Evolutionary conservation across 352 stramenopile species (phyloP).

Genomic region (Phytophthora melonis): DNA sequence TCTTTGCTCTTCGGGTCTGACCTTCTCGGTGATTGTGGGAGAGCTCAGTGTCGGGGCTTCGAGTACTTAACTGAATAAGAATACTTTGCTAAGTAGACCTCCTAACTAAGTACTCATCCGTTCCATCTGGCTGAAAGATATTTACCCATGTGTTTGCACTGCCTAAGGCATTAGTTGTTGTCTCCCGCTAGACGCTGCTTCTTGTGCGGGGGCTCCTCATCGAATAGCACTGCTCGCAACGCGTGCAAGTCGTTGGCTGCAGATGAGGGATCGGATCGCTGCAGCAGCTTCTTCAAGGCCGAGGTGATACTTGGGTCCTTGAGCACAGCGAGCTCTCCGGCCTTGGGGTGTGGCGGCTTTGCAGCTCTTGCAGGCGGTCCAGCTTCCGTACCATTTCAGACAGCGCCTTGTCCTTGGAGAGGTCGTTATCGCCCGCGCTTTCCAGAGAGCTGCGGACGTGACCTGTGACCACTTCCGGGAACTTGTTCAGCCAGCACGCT

Average conservation of each 20-base stretch:
- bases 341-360: constrained; percentile 23
- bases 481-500: constrained; percentile 77
- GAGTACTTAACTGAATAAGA: not conserved
- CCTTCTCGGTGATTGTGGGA: constrained; percentile 36
- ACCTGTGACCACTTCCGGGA: constrained; percentile 61
- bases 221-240: constrained; percentile 36
- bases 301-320: constrained; percentile 53
- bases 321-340: constrained; percentile 43
- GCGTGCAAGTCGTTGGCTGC: constrained; percentile 31
- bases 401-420: constrained; percentile 49
- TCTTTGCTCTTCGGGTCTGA: constrained; percentile 16
- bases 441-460: constrained; percentile 64
- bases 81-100: too few species aligned
- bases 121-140: too few species aligned
- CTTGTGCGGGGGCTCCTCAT: constrained; percentile 62
- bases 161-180: constrained; percentile 16
- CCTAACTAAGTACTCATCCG: too few species aligned
- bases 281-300: constrained; percentile 52
- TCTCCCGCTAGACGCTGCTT: constrained; percentile 57
- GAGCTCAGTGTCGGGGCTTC: constrained; percentile 4
- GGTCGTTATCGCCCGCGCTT: constrained; percentile 28
- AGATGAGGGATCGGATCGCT: constrained; percentile 18
- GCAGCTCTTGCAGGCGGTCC: constrained; percentile 63
- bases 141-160: constrained; percentile 15
- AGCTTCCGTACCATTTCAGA: constrained; percentile 70